These are phyloP conservation scores for Botrytis medusae DNA, from an alignment of 2,329 filamentous ascomycete species.

Conservation along the genomic window DNA sequence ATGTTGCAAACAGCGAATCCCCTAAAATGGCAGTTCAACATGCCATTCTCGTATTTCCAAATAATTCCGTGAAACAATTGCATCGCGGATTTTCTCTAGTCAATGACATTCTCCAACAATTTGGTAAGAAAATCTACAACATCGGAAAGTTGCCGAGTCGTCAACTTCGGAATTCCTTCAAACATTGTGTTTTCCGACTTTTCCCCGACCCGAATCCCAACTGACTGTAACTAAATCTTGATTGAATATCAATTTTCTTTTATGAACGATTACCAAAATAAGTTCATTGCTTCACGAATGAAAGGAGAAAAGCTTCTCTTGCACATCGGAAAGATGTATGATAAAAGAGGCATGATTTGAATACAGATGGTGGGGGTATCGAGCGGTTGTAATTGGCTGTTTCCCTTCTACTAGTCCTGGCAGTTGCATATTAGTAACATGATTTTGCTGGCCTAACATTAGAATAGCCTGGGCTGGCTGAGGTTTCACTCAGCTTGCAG, in stretches of 20 bases:
- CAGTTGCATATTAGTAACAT: not conserved
- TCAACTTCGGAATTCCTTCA: not conserved
- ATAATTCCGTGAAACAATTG: not conserved
- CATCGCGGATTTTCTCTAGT: not conserved
- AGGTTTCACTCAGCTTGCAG: not conserved
- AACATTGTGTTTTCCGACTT: not conserved
- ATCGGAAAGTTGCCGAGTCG: constrained; percentile 4
- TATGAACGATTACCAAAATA: not conserved
- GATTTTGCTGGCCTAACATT: not conserved
- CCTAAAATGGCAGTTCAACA: not conserved
- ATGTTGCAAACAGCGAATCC: not conserved
- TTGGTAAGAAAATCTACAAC: not conserved
- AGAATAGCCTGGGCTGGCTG: not conserved
- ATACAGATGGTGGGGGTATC: not conserved
- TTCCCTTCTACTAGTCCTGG: not conserved
- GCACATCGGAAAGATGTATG: not conserved
- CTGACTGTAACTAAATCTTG: not conserved
- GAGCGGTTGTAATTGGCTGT: not conserved
- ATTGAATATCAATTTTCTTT: not conserved
- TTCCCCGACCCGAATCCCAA: not conserved
- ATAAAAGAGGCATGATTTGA: not conserved
- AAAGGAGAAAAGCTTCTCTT: not conserved
- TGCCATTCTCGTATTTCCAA: not conserved
- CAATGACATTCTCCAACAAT: not conserved
- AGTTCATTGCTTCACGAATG: not conserved